phyloP scores from a whole-genome alignment of 306 rosid species.

The Gastrolobium bilobum region DNA sequence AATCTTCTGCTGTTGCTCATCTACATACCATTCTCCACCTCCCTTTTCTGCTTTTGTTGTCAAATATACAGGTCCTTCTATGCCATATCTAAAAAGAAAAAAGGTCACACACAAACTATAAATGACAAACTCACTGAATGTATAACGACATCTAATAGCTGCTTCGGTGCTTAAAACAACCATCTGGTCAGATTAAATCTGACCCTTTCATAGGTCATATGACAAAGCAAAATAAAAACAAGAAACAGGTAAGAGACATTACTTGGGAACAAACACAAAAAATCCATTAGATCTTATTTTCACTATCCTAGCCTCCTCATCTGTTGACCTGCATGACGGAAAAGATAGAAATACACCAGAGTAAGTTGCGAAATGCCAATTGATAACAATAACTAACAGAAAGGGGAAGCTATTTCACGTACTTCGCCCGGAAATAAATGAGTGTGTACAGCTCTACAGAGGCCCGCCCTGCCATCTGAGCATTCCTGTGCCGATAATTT shows the following conservation, averaged over 20 bases:
- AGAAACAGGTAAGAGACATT: conserved; percentile 48
- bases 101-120: neutral
- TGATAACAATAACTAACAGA: neutral
- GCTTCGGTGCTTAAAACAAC: conserved; percentile 31
- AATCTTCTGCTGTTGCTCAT: conserved; percentile 88
- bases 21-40: conserved; percentile 86
- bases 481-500: conserved; percentile 95
- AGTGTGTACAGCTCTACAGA: conserved; percentile 95
- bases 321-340: conserved; percentile 75
- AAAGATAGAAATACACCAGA: conserved; percentile 42
- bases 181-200: conserved; percentile 8
- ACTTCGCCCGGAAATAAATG: conserved; percentile 84
- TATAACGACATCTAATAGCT: conserved; percentile 13
- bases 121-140: conserved; percentile 31
- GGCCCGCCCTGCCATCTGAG: conserved; percentile 97
- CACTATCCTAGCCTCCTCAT: conserved; percentile 91
- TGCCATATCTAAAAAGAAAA: conserved; percentile 72
- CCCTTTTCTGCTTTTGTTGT: conserved; percentile 75
- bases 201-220: neutral
- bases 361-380: conserved; percentile 43
- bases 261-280: conserved; percentile 97
- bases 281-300: conserved; percentile 96
- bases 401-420: conserved; percentile 28
- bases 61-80: conserved; percentile 94
- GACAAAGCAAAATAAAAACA: conserved; percentile 10